phyloP scores from a whole-genome alignment of 495 filamentous ascomycete species.

The Tuber melanosporum region DNA sequence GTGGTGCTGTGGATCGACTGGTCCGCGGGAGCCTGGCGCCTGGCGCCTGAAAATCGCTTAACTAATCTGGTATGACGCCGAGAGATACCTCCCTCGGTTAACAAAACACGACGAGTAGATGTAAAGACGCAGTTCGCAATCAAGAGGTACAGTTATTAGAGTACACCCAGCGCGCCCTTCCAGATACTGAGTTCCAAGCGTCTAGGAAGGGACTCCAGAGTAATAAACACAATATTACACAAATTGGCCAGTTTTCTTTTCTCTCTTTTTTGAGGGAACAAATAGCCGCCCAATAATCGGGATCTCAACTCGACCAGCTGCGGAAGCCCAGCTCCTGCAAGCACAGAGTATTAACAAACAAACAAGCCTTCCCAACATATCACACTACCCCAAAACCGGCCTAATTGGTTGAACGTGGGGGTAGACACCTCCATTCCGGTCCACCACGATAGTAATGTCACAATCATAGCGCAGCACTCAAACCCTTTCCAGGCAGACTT shows the following conservation, averaged over 20 bases:
- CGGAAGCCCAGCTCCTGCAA: neutral
- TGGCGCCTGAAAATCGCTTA: neutral
- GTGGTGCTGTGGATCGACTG: neutral
- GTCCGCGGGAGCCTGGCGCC: no score
- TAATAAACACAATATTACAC: neutral
- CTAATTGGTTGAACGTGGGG: neutral
- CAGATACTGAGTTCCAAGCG: neutral
- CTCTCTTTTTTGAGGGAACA: neutral
- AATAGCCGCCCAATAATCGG: neutral
- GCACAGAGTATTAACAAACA: neutral
- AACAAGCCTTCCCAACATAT: neutral
- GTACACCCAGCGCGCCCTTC: neutral
- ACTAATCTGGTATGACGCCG: neutral
- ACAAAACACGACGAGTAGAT: no score
- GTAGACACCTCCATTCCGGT: no score
- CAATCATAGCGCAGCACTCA: no score
- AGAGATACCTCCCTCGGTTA: neutral
- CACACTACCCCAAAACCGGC: no score
- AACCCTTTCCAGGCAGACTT: no score
- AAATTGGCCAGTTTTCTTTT: neutral
- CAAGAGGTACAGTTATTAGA: neutral
- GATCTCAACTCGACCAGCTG: neutral
- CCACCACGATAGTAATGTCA: no score
- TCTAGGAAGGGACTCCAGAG: no score
- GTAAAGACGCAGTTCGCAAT: neutral